A percentile compares a stretch with the other conserved stretches of the same genome.
These are phyloP conservation scores for Carex kokanica DNA, from an alignment of 176 grass and related monocot genomes.

Conservation along the genomic window DNA sequence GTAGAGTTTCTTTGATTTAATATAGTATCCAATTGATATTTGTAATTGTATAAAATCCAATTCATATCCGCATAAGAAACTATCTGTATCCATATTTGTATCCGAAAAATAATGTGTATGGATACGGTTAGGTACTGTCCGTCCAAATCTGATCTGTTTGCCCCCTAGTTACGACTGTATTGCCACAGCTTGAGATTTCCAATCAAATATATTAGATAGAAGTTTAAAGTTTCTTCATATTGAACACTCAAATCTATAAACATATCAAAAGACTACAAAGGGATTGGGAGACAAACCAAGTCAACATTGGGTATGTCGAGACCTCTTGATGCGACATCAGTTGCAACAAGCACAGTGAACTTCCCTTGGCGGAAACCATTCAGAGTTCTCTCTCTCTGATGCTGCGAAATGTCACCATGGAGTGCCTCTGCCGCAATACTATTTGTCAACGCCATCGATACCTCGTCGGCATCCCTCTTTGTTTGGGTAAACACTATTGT, in stretches of 20 bases:
- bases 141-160: not conserved
- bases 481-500: constrained; percentile 95
- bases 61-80: not conserved
- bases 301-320: constrained; percentile 99
- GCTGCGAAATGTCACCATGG: constrained; percentile 97
- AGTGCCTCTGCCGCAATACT: constrained; percentile 97
- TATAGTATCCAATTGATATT: not conserved
- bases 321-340: constrained; percentile 94
- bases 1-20: not conserved
- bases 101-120: not conserved
- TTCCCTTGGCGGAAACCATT: constrained; percentile 95
- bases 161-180: not conserved
- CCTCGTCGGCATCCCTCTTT: constrained; percentile 91
- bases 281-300: constrained; percentile 55
- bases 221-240: not conserved
- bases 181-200: not conserved
- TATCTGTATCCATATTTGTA: not conserved
- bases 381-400: constrained; percentile 95
- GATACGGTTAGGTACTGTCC: not conserved
- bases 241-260: not conserved
- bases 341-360: constrained; percentile 96
- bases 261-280: constrained; percentile 15
- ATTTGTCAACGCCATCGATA: constrained; percentile 69
- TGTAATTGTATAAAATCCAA: not conserved
- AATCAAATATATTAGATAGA: not conserved